phyloP scores from a whole-genome alignment of 257 asterid species.

The Solanum pimpinellifolium region DNA sequence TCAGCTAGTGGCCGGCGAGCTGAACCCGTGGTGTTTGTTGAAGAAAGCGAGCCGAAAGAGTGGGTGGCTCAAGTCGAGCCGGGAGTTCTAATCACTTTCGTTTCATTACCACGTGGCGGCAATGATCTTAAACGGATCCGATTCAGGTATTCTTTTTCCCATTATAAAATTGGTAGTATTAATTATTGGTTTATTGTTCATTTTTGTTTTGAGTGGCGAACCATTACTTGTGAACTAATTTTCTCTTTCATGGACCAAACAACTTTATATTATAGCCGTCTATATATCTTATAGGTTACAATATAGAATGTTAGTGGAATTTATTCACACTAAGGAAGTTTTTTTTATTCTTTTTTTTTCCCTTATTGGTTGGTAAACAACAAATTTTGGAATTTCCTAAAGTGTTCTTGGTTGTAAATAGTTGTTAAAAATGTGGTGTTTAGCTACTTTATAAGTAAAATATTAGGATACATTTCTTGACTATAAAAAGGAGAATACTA shows the following conservation, averaged over 20 bases:
- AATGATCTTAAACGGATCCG: slow-evolving; percentile 93
- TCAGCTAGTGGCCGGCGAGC: slow-evolving; percentile 92
- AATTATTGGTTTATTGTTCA: neutral
- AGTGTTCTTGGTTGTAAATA: neutral
- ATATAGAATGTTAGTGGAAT: neutral
- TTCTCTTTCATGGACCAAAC: neutral
- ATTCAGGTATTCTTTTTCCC: slow-evolving; percentile 53
- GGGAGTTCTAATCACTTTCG: slow-evolving; percentile 86
- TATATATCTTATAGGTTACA: neutral
- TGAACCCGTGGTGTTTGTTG: slow-evolving; percentile 75
- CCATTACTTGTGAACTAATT: neutral
- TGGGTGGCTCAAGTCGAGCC: slow-evolving; percentile 99
- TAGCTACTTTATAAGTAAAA: neutral
- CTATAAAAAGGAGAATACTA: neutral
- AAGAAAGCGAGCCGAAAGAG: slow-evolving; percentile 91
- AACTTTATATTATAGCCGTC: neutral
- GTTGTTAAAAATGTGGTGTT: neutral
- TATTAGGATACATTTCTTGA: neutral
- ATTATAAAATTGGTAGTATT: neutral
- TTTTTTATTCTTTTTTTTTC: fast-evolving
- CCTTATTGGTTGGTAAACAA: neutral
- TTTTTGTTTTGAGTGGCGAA: neutral
- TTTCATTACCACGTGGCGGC: slow-evolving; percentile 90
- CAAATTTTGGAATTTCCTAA: neutral
- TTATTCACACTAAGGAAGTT: neutral